Base-by-base conservation (phyloP, 208 protist species). In the Trypanosoma conorhini region DNA sequence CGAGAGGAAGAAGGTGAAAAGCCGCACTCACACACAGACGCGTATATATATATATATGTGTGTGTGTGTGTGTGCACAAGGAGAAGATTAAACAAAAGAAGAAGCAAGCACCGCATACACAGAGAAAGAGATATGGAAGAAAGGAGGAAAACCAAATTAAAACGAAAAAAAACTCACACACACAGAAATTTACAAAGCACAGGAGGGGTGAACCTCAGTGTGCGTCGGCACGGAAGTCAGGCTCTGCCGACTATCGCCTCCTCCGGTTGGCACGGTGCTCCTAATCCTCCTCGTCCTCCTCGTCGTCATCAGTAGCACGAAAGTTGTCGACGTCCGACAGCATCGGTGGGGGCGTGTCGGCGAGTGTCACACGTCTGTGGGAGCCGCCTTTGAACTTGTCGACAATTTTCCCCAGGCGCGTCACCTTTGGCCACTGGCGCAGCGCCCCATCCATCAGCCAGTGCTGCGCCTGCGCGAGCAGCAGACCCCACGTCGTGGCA, bases 391-490 rank as follows among this genome's bases (percentile, higher is more conserved):
- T 72, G 5, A 65, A 42, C 33, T 65, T 72, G 30, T 91, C 81
- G 17, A 91, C 67, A 44, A 91, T 63, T 0, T 81, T 81, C 40
- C 85, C 86, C 24, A 95, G 70, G 62, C 83, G 82, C 28, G 89
- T 95, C 17, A 85, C 74, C 64, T 95, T 95, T 2, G 89, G 83
- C 89, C 89, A 92, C 78, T 95, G 89, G 66, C 80, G 69, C 26
- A 81, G 67, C 40, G 92, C 79, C 52, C 86, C 84, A 54, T 86
- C 76, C 51, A 86, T 52, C 1, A 72, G 59, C 89, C 89, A 95
- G 19, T 59, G 73, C 52, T 63, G 40, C 22, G 87, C 58, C 13
- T 77, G 80, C 31, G 73, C 56, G 22, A 63, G 68, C 57, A 92
- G 60, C 50, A 85, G 84, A 19, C 66, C 71, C 8, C 69, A 67